Evolutionary conservation across 1,284 basidiomycete species (phyloP), one percentile per base, ranked within the genome.

Genomic region (Vanrija humicola): DNA sequence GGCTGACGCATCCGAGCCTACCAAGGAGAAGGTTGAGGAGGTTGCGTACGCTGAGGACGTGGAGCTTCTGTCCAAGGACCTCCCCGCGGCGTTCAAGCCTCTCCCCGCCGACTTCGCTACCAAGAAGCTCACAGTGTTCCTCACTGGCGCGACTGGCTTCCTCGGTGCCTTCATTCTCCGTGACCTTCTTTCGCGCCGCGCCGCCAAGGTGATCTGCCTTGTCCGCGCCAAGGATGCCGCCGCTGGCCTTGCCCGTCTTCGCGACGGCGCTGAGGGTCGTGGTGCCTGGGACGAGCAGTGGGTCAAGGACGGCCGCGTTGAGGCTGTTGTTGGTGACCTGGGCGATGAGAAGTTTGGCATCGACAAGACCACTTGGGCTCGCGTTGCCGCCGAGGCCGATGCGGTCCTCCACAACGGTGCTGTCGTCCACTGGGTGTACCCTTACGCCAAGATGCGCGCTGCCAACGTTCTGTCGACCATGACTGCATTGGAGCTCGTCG

Each of bases 351-450:
- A 79, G 38, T 89, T 98, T 62, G 96, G 95, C 3, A 77, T 98
- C 57, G 81, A 80, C 29, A 74, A 83, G 34, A 77, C 75, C 3
- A 79, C 79, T 0, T 98, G 93, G 91, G 72, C 80, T 38, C 79
- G 82, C 21, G 70, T 97, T 14, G 83, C 86, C 0, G 70, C 79
- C 28, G 88, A 95, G 72, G 85, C 87, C 0, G 93, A 98, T 71
- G 85, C 85, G 1, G 81, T 99, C 28, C 73, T 98, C 53, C 96
- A 98, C 75, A 99, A 99, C 68, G 96, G 96, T 45, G 96, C 96
- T 21, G 78, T 98, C 72, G 96, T 98, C 15, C 96, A 98, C 73
- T 99, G 96, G 96, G 91, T 98, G 3, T 98, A 98, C 76, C 92
- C 94, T 0, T 99, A 99, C 77, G 87, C 91, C 72, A 92, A 88